These are phyloP conservation scores for Cystobasidium pallidum DNA, from an alignment of 1,284 basidiomycete genomes.

Conservation along the genomic window DNA sequence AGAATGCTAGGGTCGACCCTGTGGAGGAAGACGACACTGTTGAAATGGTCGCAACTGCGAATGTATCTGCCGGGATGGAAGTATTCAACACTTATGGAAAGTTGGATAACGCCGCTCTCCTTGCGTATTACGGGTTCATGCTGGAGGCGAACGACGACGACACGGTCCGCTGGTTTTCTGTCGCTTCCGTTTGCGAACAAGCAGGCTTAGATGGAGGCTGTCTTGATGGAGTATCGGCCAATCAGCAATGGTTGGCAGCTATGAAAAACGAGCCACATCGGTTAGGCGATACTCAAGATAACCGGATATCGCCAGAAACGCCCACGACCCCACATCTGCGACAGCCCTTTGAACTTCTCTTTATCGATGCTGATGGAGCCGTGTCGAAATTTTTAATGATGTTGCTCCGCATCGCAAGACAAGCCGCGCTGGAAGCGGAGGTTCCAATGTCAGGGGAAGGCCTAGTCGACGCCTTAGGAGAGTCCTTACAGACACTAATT, in stretches of 20 bases:
- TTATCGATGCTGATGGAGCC: slow-evolving; percentile 50
- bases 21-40: slow-evolving; percentile 52
- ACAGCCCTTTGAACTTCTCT: slow-evolving; percentile 3
- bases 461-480: neutral
- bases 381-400: slow-evolving; percentile 41
- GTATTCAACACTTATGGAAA: slow-evolving; percentile 83
- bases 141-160: slow-evolving; percentile 50
- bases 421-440: neutral
- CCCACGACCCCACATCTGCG: neutral
- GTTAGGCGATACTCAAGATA: neutral
- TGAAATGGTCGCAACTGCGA: slow-evolving; percentile 56
- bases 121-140: slow-evolving; percentile 74
- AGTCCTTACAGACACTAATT: neutral
- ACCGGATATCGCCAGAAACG: neutral
- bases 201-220: neutral
- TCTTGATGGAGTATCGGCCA: neutral
- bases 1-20: neutral
- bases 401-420: neutral
- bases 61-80: slow-evolving; percentile 61
- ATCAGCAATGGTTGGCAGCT: neutral
- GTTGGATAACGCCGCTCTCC: slow-evolving; percentile 65
- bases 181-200: neutral
- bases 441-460: no score
- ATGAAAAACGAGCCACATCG: neutral
- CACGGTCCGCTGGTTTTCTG: slow-evolving; percentile 19